These are phyloP conservation scores for Talaromyces islandicus DNA, from an alignment of 2,329 filamentous ascomycete genomes.

Conservation along the genomic window DNA sequence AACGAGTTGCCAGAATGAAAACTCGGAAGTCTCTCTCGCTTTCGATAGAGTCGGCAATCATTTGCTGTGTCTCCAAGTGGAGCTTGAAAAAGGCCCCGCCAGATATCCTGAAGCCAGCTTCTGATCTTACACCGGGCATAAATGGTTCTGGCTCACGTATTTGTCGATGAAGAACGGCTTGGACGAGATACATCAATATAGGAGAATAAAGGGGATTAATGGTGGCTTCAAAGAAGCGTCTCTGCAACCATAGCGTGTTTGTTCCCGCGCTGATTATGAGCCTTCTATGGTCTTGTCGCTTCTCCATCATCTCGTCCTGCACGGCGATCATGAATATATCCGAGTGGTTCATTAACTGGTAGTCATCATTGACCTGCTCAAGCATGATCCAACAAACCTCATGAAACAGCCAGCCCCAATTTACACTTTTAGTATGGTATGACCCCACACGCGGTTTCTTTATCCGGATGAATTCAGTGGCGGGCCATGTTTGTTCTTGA, in stretches of 20 bases:
- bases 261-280: background rate
- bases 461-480: background rate
- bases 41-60: background rate
- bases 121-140: background rate
- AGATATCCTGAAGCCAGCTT: background rate
- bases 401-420: slow-evolving; percentile 4
- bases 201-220: background rate
- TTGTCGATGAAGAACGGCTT: background rate
- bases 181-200: background rate
- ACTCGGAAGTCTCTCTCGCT: background rate
- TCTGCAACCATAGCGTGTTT: background rate
- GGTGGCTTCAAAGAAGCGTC: background rate
- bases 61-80: background rate
- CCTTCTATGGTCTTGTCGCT: background rate
- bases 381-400: slow-evolving; percentile 2
- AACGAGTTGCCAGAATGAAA: background rate
- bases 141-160: background rate
- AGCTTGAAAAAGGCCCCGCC: background rate
- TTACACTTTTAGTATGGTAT: background rate
- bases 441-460: background rate
- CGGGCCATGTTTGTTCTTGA: background rate
- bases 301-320: background rate
- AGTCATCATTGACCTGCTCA: background rate
- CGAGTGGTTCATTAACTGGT: background rate
- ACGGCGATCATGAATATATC: background rate